Evolutionary conservation across 495 filamentous ascomycete genomes (phyloP), one percentile per base, ranked within the genome.

Genomic region (Gamarada debralockiae): DNA sequence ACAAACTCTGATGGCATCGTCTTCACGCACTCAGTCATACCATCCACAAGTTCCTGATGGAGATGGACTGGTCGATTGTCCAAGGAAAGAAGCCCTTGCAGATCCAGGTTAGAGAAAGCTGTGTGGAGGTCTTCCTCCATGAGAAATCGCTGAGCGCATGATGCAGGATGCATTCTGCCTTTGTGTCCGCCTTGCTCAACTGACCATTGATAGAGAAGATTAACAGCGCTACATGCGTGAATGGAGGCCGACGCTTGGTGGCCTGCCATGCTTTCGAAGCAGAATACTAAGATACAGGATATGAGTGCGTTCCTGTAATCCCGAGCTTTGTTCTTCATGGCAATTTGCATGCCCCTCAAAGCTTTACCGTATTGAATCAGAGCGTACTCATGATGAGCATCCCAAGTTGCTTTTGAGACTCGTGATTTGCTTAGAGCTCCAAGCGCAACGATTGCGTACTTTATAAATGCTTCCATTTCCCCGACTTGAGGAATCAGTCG

Each of bases 371-470:
- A 53, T 22, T 53, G 50, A 12, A 7, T 2, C 2, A 45, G 18
- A 5, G 50, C 40, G 20, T 22, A 53, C 15, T 46, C 3, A 24
- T 45, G 50, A 9, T 42, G 14, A 20, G 10, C 10, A 2, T 20
- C 18, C 8, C n/a, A n/a, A 34, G 31, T 8, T 17, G 10, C 20
- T 10, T 17, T 10, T 15, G 10, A n/a, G 10, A 15, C 20, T 3
- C 15, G 7, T 3, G 73, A 77, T 56, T 82, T 77, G 52, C 84
- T 82, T 18, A 83, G 66, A 0, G 80, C 76, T 29, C 77, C 77
- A 17, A 86, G 65, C 24, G 83, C 83, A 13, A 85, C 70, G 1
- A 83, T 72, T 9, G 82, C 79, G 60, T 85, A 80, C 18, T 76
- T 73, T 41, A 85, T 78, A 12, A 75, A 70, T 3, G 81, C 69